Conservation (phyloP, 164 flowering plant species). For the Euptelea pleiosperma region DNA sequence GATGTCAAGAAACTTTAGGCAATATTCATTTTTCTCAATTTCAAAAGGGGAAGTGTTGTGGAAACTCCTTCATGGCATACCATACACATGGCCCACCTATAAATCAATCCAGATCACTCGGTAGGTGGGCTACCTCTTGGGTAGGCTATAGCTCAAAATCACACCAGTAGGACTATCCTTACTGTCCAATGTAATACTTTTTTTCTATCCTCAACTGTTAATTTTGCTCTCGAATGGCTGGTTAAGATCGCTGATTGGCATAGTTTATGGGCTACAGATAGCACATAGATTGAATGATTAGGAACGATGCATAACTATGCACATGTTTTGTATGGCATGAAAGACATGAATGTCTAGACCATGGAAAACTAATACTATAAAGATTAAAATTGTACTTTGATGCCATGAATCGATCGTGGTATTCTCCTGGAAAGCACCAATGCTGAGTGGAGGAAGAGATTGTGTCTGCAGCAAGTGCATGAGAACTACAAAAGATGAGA, state of each 20-base stretch:
- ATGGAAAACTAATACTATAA: not conserved
- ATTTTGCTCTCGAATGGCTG: too few species aligned
- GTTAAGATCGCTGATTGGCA: too few species aligned
- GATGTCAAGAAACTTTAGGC: too few species aligned
- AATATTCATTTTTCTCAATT: too few species aligned
- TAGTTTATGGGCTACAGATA: too few species aligned
- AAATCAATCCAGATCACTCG: not conserved
- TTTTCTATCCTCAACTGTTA: not conserved
- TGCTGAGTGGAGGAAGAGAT: constrained; percentile 93
- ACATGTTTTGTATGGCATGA: too few species aligned
- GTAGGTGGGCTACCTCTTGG: not conserved
- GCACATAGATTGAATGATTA: too few species aligned
- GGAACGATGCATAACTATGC: too few species aligned
- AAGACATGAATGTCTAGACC: too few species aligned
- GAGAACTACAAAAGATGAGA: constrained; percentile 7
- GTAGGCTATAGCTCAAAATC: not conserved
- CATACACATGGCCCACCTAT: not conserved
- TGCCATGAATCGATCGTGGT: constrained; percentile 72
- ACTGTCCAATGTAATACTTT: not conserved
- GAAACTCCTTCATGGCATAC: not conserved
- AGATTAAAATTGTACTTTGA: constrained; percentile 44
- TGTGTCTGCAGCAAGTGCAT: constrained; percentile 55
- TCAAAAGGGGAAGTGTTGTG: not conserved
- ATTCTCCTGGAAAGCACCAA: constrained; percentile 87
- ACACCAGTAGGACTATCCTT: not conserved